Conservation (phyloP, 352 stramenopile species). For the Pythium periplocum region DNA sequence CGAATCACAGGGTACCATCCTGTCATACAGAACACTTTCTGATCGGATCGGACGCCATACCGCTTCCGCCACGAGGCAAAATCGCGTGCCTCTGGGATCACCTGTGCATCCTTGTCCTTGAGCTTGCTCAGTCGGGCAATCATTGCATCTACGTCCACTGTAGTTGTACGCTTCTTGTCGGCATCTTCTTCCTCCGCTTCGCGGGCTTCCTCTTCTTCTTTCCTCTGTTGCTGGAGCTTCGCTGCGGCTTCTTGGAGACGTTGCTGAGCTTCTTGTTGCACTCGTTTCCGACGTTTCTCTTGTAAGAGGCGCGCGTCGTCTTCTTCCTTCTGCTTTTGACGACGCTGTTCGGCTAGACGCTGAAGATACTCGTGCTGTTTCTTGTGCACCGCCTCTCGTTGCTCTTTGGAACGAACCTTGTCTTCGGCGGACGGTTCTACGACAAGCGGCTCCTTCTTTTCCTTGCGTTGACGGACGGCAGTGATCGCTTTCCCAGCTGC, state of each 20-base stretch:
- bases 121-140: slow-evolving; percentile 70
- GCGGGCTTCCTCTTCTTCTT: slow-evolving; percentile 26
- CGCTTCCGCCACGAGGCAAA: slow-evolving; percentile 90
- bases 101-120: slow-evolving; percentile 57
- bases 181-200: slow-evolving; percentile 42
- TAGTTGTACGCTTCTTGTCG: slow-evolving; percentile 20
- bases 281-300: slow-evolving; percentile 45
- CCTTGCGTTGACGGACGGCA: slow-evolving; percentile 7
- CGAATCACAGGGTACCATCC: slow-evolving; percentile 91
- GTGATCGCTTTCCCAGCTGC: slow-evolving; percentile 9
- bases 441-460: slow-evolving; percentile 7
- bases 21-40: slow-evolving; percentile 89
- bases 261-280: slow-evolving; percentile 48
- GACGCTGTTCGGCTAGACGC: slow-evolving; percentile 52
- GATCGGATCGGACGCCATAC: slow-evolving; percentile 59
- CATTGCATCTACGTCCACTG: slow-evolving; percentile 60
- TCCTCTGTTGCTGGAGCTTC: slow-evolving; percentile 20
- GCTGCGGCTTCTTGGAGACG: slow-evolving; percentile 47
- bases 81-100: slow-evolving; percentile 68
- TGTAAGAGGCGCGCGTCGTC: slow-evolving; percentile 50
- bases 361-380: slow-evolving; percentile 72
- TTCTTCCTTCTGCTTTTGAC: slow-evolving; percentile 64
- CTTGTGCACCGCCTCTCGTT: slow-evolving; percentile 40
- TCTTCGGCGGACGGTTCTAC: slow-evolving; percentile 21
- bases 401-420: slow-evolving; percentile 37